Conservation (phyloP, 129 eudicot species). For the Flaveria robusta region DNA sequence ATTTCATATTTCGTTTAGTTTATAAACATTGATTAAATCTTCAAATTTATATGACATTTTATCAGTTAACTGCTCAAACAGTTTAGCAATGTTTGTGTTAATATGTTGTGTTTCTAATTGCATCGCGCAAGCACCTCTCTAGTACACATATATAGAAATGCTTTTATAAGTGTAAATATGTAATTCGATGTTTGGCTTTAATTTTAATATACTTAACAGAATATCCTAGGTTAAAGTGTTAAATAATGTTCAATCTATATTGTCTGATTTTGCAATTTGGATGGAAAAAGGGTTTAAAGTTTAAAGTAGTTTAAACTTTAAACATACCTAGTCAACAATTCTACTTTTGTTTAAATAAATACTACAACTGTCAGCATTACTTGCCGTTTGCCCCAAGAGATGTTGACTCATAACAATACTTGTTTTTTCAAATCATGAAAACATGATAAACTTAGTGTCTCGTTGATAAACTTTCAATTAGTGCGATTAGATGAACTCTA, state of each 20-base stretch:
- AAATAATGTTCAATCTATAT: neutral
- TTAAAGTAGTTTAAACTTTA: too few relatives aligned
- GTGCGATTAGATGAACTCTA: too few relatives aligned
- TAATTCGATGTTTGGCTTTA: neutral
- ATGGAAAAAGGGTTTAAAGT: neutral
- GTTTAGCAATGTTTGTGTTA: too few relatives aligned
- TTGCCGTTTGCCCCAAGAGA: neutral
- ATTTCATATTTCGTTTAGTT: too few relatives aligned
- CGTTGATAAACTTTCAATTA: too few relatives aligned
- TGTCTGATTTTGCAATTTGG: neutral
- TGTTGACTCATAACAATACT: neutral
- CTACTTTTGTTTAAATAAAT: neutral
- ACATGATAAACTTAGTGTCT: too few relatives aligned
- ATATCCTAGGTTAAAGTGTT: neutral
- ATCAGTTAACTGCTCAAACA: too few relatives aligned
- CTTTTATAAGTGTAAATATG: neutral
- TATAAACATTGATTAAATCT: too few relatives aligned
- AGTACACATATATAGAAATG: too few relatives aligned
- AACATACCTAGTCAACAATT: neutral
- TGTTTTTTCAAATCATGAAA: neutral
- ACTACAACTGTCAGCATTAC: neutral
- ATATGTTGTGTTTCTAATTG: too few relatives aligned
- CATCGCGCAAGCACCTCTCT: too few relatives aligned
- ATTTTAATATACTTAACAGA: neutral
- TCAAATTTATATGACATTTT: too few relatives aligned